Percentiles rank a stretch among this genome's conserved stretches.
Evolutionary conservation across 2,329 filamentous ascomycete genomes (phyloP).

Genomic region (Chaetothyriales sp.): DNA sequence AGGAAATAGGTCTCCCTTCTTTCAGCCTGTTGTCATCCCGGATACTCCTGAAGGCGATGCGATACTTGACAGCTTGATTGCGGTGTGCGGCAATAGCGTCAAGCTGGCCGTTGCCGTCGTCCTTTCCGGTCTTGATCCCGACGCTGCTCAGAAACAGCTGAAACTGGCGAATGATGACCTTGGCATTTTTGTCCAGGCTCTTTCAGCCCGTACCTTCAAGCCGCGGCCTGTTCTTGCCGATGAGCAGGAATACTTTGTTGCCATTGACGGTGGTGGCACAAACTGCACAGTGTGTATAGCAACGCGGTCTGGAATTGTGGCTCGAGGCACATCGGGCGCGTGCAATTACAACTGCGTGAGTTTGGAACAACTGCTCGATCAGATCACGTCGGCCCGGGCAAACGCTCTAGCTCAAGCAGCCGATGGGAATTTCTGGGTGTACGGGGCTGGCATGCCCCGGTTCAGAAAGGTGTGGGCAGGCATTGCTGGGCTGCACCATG

Average conservation of each 20-base stretch:
- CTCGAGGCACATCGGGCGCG: too few species aligned
- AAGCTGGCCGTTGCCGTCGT: slow-evolving; percentile 24
- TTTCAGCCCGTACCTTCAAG: slow-evolving; percentile 14
- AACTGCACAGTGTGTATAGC: neutral
- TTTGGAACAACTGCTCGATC: too few species aligned
- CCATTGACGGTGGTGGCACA: neutral
- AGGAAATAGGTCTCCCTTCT: neutral
- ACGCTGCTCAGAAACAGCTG: slow-evolving; percentile 17
- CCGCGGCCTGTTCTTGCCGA: slow-evolving; percentile 3
- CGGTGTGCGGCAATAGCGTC: slow-evolving; percentile 21
- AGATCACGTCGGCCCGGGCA: too few species aligned
- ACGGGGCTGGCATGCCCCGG: too few species aligned
- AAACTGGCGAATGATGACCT: slow-evolving; percentile 16
- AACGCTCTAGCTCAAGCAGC: too few species aligned
- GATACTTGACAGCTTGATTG: slow-evolving; percentile 21
- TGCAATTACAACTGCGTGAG: too few species aligned
- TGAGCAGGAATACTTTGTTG: too few species aligned
- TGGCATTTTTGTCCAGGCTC: neutral
- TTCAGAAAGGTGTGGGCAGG: neutral
- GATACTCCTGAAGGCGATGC: too few species aligned
- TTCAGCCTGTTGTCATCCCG: too few species aligned
- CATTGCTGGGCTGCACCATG: neutral
- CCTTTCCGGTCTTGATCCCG: slow-evolving; percentile 16
- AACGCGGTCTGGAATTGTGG: neutral
- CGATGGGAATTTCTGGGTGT: too few species aligned